phyloP scores from a whole-genome alignment of 225 moss, liverwort and hornwort species.

The Physcomitrellopsis africana region DNA sequence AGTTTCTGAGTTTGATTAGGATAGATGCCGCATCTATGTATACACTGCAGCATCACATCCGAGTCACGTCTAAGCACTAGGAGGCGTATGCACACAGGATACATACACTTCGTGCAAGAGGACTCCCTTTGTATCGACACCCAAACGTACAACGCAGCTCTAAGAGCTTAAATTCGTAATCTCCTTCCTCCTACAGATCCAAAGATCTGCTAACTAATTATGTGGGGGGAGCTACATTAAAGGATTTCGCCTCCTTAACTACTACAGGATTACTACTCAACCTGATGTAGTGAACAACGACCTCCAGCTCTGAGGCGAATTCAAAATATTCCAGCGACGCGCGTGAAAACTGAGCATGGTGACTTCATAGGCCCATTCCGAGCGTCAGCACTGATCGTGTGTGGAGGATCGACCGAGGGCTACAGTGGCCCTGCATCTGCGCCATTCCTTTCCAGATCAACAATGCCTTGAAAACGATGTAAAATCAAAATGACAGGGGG shows the following conservation, averaged over 20 bases:
- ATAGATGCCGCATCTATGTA: slow-evolving; percentile 52
- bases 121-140: slow-evolving; percentile 67
- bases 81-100: neutral
- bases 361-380: slow-evolving; percentile 19
- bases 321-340: slow-evolving; percentile 29
- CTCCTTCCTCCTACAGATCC: slow-evolving; percentile 6
- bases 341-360: neutral
- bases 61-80: slow-evolving; percentile 58
- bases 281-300: neutral
- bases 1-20: slow-evolving; percentile 40
- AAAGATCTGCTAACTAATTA: neutral
- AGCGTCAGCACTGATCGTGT: slow-evolving; percentile 27
- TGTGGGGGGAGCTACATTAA: no score
- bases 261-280: neutral
- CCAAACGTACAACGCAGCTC: slow-evolving; percentile 38
- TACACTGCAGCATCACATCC: slow-evolving; percentile 64
- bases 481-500: slow-evolving; percentile 2
- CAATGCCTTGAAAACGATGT: neutral
- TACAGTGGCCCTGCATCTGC: slow-evolving; percentile 44
- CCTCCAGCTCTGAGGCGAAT: slow-evolving; percentile 27
- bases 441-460: slow-evolving; percentile 63
- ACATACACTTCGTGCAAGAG: slow-evolving; percentile 46
- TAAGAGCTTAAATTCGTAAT: no score
- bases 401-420: slow-evolving; percentile 69
- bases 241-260: no score